These are phyloP conservation scores for Solanum pimpinellifolium DNA, from an alignment of 257 asterid genomes.

Conservation along the genomic window DNA sequence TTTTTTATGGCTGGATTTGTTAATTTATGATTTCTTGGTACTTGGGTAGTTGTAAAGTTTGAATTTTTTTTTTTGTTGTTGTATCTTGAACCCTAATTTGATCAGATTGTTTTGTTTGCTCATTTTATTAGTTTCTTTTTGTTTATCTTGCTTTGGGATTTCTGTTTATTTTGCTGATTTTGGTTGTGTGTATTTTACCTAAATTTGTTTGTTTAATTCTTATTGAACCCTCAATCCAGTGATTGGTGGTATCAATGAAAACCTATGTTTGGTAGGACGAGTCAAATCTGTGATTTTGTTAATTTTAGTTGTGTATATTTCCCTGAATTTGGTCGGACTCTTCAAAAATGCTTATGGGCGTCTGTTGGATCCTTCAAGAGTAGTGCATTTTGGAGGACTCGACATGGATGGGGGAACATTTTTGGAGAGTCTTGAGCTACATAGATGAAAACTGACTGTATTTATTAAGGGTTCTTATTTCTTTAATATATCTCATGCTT, in stretches of 20 bases:
- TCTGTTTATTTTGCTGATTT: neutral
- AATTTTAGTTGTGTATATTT: neutral
- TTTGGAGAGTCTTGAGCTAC: neutral
- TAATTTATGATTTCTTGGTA: neutral
- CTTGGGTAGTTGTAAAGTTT: neutral
- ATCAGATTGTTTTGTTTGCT: neutral
- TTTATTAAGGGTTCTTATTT: neutral
- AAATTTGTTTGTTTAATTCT: neutral
- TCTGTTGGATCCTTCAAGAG: neutral
- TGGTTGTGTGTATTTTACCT: neutral
- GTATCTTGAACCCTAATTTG: neutral
- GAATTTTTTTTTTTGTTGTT: neutral
- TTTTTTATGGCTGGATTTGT: neutral
- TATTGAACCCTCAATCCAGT: neutral
- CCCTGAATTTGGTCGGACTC: neutral
- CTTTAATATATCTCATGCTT: neutral
- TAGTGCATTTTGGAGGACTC: neutral
- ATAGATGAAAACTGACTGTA: neutral
- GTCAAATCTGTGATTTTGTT: neutral
- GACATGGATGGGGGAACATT: neutral
- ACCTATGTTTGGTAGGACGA: neutral
- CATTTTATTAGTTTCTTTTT: neutral
- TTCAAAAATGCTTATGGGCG: neutral
- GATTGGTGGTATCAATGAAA: neutral
- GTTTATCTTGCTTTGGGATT: neutral